A percentile compares a stretch with the other conserved stretches of the same genome.
phyloP scores from a whole-genome alignment of 495 filamentous ascomycete species.

The Jackrogersella multiformis region DNA sequence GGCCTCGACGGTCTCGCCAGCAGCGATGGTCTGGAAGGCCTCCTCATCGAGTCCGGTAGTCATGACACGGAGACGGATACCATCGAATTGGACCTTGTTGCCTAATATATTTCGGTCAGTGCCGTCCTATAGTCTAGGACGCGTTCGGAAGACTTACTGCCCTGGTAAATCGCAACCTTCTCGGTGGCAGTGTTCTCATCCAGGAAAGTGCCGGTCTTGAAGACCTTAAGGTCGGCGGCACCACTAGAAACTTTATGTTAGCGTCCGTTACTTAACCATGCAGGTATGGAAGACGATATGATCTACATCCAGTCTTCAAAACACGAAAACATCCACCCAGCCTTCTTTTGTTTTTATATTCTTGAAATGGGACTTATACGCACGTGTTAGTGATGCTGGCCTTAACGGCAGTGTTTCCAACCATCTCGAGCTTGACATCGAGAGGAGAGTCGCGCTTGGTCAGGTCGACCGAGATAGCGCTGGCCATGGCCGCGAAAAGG shows the following conservation, averaged over 20 bases:
- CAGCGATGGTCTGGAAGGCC: conserved; percentile 64
- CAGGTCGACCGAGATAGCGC: conserved; percentile 56
- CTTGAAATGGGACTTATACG: not conserved
- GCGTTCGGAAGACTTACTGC: conserved; percentile 50
- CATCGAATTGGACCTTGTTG: conserved; percentile 63
- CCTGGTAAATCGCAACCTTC: conserved; percentile 66
- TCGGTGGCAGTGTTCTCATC: conserved; percentile 64
- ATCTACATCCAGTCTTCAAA: not conserved
- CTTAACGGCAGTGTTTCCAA: conserved; percentile 66
- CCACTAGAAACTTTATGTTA: conserved; percentile 46
- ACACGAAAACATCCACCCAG: not conserved
- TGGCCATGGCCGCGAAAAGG: conserved; percentile 56
- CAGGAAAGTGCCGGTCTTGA: conserved; percentile 70
- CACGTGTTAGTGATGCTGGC: conserved; percentile 67
- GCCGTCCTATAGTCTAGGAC: not conserved
- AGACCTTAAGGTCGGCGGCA: conserved; percentile 61
- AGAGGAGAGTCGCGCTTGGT: conserved; percentile 56
- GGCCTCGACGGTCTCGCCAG: conserved; percentile 64
- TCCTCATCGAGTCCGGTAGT: conserved; percentile 57
- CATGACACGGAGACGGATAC: conserved; percentile 62
- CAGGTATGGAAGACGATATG: not conserved
- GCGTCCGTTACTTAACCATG: not conserved
- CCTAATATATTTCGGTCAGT: conserved; percentile 44
- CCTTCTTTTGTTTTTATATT: not conserved
- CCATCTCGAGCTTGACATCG: conserved; percentile 61